Conservation (phyloP, 2,329 filamentous ascomycete species). For the Penicillium sp. region DNA sequence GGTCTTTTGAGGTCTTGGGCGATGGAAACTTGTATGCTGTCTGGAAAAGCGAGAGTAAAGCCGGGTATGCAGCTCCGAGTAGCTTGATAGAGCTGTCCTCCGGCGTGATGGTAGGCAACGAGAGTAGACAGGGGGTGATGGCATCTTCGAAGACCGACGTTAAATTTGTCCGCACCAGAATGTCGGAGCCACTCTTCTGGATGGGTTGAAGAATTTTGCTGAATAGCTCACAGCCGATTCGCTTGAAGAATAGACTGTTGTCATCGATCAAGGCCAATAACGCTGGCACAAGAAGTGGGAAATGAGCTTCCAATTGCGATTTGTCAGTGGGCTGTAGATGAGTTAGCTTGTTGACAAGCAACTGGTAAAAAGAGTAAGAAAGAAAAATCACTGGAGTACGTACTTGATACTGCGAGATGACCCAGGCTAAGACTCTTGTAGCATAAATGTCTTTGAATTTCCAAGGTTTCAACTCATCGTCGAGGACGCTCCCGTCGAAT, state of each 20-base stretch:
- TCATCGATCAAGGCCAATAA: constrained; percentile 43
- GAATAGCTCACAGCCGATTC: constrained; percentile 35
- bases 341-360: constrained; percentile 5
- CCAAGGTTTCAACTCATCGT: constrained; percentile 37
- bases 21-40: constrained; percentile 36
- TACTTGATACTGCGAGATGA: constrained; percentile 34
- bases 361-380: neutral
- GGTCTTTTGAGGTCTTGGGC: constrained; percentile 15
- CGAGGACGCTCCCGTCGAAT: constrained; percentile 33
- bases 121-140: constrained; percentile 60
- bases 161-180: constrained; percentile 40
- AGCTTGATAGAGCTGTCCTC: constrained; percentile 63
- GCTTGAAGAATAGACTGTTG: constrained; percentile 32
- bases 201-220: constrained; percentile 31
- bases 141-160: constrained; percentile 43
- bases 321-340: constrained; percentile 22
- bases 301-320: constrained; percentile 36
- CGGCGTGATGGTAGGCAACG: constrained; percentile 70
- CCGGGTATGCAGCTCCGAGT: constrained; percentile 59
- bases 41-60: constrained; percentile 54
- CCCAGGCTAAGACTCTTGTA: constrained; percentile 32
- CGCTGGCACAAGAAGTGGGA: constrained; percentile 40
- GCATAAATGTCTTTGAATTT: constrained; percentile 33
- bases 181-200: constrained; percentile 31
- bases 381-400: neutral